Evolutionary conservation across 2,329 filamentous ascomycete genomes (phyloP).

Genomic region (Coniochaeta sp.): DNA sequence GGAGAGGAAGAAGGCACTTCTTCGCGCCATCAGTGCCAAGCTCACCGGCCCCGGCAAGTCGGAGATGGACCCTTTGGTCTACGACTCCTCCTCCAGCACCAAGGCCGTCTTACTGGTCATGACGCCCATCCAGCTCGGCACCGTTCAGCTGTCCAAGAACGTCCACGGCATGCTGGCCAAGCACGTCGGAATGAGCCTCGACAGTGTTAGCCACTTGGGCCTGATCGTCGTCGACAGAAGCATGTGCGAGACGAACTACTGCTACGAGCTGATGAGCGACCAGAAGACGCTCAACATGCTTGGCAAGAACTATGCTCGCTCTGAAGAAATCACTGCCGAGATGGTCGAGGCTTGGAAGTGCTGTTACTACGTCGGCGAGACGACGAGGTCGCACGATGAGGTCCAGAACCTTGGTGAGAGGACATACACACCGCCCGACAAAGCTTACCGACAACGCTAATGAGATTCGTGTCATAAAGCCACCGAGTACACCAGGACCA

Average conservation of each 20-base stretch:
- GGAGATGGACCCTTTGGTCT: conserved; percentile 8
- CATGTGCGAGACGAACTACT: conserved; percentile 12
- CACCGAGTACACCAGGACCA: conserved; percentile 7
- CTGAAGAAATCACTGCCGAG: conserved; percentile 20
- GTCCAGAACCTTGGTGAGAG: conserved; percentile 20
- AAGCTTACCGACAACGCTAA: too few species aligned
- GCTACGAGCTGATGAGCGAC: conserved; percentile 24
- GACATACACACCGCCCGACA: neutral
- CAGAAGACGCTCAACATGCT: conserved; percentile 18
- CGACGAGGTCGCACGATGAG: conserved; percentile 20
- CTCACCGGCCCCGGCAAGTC: conserved; percentile 14
- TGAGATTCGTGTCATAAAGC: too few species aligned
- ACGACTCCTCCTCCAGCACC: conserved; percentile 14
- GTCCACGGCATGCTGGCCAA: conserved; percentile 19
- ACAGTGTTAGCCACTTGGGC: conserved; percentile 21
- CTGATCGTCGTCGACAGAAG: conserved; percentile 20
- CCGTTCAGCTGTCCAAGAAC: conserved; percentile 18
- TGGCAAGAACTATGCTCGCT: conserved; percentile 20
- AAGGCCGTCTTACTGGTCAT: conserved; percentile 21
- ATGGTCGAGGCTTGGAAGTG: conserved; percentile 21
- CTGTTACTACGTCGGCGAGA: conserved; percentile 24
- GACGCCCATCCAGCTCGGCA: conserved; percentile 19
- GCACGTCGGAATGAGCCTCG: conserved; percentile 21
- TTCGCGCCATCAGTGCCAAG: conserved; percentile 15
- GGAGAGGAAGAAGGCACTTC: conserved; percentile 16